These are phyloP conservation scores for Epichloe elymi DNA, from an alignment of 2,329 filamentous ascomycete genomes.

Conservation along the genomic window DNA sequence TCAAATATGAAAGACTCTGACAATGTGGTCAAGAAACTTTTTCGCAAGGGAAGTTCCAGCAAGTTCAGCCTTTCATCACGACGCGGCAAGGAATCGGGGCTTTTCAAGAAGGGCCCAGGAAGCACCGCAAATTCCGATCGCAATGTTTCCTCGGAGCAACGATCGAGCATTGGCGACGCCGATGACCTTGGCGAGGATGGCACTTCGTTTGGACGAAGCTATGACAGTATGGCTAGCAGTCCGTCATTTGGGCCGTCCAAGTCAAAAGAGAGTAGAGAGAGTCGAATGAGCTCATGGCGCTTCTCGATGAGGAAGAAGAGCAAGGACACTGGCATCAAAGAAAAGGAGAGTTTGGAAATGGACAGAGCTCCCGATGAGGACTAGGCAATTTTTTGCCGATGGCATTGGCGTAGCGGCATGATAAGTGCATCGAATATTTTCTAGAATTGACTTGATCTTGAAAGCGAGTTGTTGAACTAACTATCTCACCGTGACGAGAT, in stretches of 20 bases:
- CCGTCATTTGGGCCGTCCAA: constrained; percentile 40
- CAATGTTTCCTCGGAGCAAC: constrained; percentile 38
- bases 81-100: constrained; percentile 37
- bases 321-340: constrained; percentile 28
- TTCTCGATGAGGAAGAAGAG: constrained; percentile 49
- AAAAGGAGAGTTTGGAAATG: constrained; percentile 41
- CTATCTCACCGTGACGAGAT: neutral
- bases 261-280: constrained; percentile 32
- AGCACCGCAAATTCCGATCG: constrained; percentile 45
- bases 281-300: constrained; percentile 38
- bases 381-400: constrained; percentile 1
- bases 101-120: constrained; percentile 47
- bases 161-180: constrained; percentile 44
- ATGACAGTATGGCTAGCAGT: constrained; percentile 43
- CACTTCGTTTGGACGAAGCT: constrained; percentile 32
- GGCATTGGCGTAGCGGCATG: neutral
- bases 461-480: neutral
- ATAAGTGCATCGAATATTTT: neutral
- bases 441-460: neutral
- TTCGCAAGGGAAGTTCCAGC: constrained; percentile 52
- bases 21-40: constrained; percentile 45
- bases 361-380: constrained; percentile 26
- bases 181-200: constrained; percentile 38
- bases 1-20: constrained; percentile 35
- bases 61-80: constrained; percentile 51